Percentiles rank a stretch among this genome's conserved stretches.
Evolutionary conservation across 1,284 basidiomycete species (phyloP).

Genomic region (Trichosporon ovoides): DNA sequence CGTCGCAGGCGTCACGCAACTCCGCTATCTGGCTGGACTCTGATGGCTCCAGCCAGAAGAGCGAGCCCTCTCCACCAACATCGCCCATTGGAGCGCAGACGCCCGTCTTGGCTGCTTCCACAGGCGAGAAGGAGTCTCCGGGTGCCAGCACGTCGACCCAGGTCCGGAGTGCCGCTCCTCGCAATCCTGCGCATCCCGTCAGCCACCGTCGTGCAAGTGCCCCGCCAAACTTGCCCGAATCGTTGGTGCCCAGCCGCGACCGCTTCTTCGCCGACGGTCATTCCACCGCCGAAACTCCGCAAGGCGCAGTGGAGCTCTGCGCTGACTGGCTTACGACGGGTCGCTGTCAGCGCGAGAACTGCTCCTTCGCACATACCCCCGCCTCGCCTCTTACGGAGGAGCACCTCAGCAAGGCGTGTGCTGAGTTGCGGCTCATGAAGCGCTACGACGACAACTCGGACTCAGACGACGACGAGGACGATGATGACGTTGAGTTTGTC

Average conservation of each 20-base stretch:
- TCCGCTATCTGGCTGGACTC: too few species aligned
- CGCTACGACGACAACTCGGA: neutral
- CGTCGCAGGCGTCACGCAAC: too few species aligned
- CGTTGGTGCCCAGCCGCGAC: neutral
- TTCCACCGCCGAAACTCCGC: neutral
- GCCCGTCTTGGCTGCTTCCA: too few species aligned
- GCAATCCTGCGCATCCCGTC: neutral
- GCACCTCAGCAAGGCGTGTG: conserved; percentile 18
- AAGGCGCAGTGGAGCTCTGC: conserved; percentile 3
- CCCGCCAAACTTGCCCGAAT: neutral
- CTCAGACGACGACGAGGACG: conserved; percentile 9
- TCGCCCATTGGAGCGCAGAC: too few species aligned
- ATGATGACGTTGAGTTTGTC: neutral
- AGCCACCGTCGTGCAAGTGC: neutral
- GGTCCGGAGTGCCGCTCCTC: neutral
- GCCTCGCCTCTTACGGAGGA: conserved; percentile 25
- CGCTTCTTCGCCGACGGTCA: neutral
- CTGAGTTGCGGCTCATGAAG: conserved; percentile 9
- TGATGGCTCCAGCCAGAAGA: too few species aligned
- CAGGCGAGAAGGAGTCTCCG: too few species aligned
- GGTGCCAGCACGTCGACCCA: neutral
- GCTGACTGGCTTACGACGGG: conserved; percentile 13
- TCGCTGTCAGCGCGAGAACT: conserved; percentile 13
- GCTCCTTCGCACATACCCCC: conserved; percentile 13
- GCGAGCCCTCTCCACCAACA: too few species aligned